Evolutionary conservation across 1,139 yeast genomes (phyloP).

Genomic region (Hanseniaspora gamundiae): DNA sequence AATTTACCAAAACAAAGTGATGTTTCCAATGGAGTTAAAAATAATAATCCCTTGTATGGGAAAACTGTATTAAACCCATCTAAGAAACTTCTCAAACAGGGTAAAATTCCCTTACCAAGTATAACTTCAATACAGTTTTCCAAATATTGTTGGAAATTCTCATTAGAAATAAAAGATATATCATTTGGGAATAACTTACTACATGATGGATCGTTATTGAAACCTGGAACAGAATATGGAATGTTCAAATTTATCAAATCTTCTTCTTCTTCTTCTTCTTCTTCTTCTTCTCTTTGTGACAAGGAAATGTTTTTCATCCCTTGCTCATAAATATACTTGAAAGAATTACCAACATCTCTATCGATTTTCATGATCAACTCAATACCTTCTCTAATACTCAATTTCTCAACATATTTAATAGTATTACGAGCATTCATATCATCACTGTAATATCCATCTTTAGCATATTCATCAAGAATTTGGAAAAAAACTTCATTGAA

Average conservation of each 20-base stretch:
- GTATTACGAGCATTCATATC: conserved; percentile 3
- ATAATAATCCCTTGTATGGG: conserved; percentile 59
- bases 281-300: too few species aligned
- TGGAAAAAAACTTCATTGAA: conserved; percentile 64
- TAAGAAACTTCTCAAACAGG: conserved; percentile 59
- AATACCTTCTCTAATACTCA: conserved; percentile 25
- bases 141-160: conserved; percentile 38
- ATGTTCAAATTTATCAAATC: conserved; percentile 39
- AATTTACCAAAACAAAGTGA: conserved; percentile 58
- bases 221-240: conserved; percentile 70
- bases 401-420: conserved; percentile 1
- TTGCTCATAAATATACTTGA: conserved; percentile 39
- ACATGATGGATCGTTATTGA: conserved; percentile 24
- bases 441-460: conserved; percentile 13
- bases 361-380: conserved; percentile 45
- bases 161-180: background rate
- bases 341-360: conserved; percentile 45
- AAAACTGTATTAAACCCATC: conserved; percentile 78
- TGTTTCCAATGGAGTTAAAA: conserved; percentile 66
- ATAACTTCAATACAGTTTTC: background rate
- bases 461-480: conserved; percentile 25
- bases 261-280: conserved; percentile 19
- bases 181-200: background rate
- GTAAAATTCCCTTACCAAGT: conserved; percentile 37
- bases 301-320: background rate